These are phyloP conservation scores for Pichia occidentalis DNA, from an alignment of 805 yeast species.

Conservation along the genomic window DNA sequence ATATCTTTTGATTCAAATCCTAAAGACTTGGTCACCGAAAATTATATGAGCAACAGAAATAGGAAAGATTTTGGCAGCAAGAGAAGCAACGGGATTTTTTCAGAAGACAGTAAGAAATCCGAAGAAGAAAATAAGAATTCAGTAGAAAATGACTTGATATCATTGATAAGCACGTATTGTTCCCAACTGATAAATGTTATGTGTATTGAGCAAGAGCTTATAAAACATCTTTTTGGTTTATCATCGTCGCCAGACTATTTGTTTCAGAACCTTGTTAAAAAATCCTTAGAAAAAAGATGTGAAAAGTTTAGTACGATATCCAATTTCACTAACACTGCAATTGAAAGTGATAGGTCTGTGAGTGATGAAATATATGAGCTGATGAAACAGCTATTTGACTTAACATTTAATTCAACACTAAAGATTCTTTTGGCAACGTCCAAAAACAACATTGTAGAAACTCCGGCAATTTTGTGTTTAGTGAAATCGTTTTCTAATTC, in stretches of 20 bases:
- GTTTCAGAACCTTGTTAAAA: constrained; percentile 38
- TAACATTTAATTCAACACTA: constrained; percentile 24
- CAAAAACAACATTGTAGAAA: constrained; percentile 34
- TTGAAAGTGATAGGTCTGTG: constrained; percentile 29
- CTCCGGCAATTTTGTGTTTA: constrained; percentile 37
- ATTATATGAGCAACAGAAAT: constrained; percentile 10
- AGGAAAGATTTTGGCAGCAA: constrained; percentile 8
- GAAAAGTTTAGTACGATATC: constrained; percentile 12
- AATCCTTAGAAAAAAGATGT: constrained; percentile 22
- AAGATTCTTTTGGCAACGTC: constrained; percentile 31
- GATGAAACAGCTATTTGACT: constrained; percentile 28
- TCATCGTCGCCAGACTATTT: constrained; percentile 33
- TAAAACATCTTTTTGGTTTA: constrained; percentile 38
- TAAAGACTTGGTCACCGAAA: constrained; percentile 16
- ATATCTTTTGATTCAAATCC: constrained; percentile 22
- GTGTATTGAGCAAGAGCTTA: constrained; percentile 41
- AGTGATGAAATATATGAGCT: constrained; percentile 25
- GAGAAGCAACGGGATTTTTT: constrained; percentile 19
- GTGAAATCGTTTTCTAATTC: constrained; percentile 35
- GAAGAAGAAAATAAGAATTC: neutral
- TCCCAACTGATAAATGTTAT: constrained; percentile 13
- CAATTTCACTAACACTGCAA: constrained; percentile 14
- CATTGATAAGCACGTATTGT: constrained; percentile 13
- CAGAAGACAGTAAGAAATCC: constrained; percentile 1
- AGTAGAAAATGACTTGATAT: neutral